Evolutionary conservation across 2,329 filamentous ascomycete species (phyloP).

Genomic region (Calonectria crousiana): DNA sequence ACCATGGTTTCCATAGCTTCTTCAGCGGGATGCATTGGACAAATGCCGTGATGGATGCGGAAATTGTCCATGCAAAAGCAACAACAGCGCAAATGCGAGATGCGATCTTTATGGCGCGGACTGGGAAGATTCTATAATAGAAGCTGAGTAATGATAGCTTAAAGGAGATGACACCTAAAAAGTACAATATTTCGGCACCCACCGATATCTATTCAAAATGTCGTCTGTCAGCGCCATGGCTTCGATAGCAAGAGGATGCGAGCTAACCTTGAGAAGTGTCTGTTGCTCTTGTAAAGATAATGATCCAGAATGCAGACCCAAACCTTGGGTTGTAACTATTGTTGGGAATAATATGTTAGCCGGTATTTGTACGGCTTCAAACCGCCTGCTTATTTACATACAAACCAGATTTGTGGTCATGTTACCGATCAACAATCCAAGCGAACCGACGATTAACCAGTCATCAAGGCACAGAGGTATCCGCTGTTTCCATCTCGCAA

Average conservation of each 20-base stretch:
- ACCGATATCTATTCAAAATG: background rate
- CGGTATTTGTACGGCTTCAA: too few relatives aligned
- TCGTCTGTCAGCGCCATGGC: too few relatives aligned
- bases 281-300: background rate
- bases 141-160: background rate
- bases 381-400: background rate
- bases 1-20: background rate
- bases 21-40: background rate
- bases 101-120: background rate
- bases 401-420: background rate
- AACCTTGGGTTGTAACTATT: background rate
- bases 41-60: background rate
- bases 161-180: background rate
- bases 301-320: background rate
- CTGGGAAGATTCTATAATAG: background rate
- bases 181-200: background rate
- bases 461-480: background rate
- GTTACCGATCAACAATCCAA: background rate
- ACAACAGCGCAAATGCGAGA: background rate
- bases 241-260: too few relatives aligned
- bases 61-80: background rate
- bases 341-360: background rate
- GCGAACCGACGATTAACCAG: background rate
- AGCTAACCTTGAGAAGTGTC: background rate
- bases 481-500: background rate